phyloP scores from a whole-genome alignment of 257 asterid genomes.

The Penstemon davidsonii region DNA sequence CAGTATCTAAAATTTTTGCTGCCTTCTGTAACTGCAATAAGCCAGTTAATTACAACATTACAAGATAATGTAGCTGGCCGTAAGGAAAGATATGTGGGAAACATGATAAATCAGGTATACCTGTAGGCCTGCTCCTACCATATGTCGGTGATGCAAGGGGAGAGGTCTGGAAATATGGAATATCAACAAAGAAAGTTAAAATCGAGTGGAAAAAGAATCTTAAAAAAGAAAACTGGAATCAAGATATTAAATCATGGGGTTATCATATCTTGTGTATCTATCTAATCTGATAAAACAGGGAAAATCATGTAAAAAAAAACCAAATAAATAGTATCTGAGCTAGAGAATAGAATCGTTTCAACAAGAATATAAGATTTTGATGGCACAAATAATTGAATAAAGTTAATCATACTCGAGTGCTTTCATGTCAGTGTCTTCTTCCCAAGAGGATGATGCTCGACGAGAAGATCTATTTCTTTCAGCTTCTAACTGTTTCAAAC shows the following conservation, averaged over 20 bases:
- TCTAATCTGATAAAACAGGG: conserved; percentile 5
- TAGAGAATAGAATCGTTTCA: conserved; percentile 18
- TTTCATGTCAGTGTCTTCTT: conserved; percentile 92
- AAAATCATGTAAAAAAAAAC: conserved; percentile 9
- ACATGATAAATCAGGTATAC: conserved; percentile 37
- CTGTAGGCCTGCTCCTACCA: conserved; percentile 86
- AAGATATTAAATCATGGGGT: conserved; percentile 7
- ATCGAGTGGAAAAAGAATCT: conserved; percentile 4
- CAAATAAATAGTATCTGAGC: not conserved
- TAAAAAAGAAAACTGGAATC: conserved; percentile 14
- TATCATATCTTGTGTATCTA: no score
- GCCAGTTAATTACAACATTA: conserved; percentile 23
- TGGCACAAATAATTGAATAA: conserved; percentile 19
- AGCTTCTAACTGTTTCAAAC: conserved; percentile 68
- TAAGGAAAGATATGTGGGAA: conserved; percentile 21
- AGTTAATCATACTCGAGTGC: conserved; percentile 82
- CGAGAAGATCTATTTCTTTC: conserved; percentile 85
- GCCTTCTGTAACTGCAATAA: conserved; percentile 89
- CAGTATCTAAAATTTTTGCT: conserved; percentile 84
- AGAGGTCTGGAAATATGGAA: conserved; percentile 69
- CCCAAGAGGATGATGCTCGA: conserved; percentile 92
- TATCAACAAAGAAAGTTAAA: conserved; percentile 29
- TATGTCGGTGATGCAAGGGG: conserved; percentile 93
- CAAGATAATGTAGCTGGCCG: conserved; percentile 18
- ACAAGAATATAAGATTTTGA: conserved; percentile 11